Conservation (phyloP, 2,329 filamentous ascomycete species). For the Xylariaceae sp. region DNA sequence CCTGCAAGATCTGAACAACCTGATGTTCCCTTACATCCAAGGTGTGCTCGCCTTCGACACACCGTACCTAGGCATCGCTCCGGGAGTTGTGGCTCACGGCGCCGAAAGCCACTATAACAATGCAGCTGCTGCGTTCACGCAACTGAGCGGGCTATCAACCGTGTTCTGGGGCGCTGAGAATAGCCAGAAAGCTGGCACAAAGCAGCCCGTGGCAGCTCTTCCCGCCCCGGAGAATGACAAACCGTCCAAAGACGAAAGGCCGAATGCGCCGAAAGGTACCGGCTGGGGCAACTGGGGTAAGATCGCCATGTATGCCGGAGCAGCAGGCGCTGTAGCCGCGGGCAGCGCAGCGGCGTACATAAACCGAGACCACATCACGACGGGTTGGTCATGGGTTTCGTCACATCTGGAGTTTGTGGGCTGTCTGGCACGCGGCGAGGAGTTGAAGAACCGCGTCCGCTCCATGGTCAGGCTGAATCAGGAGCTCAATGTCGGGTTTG, state of each 20-base stretch:
- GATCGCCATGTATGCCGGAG: conserved; percentile 81
- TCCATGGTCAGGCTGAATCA: conserved; percentile 60
- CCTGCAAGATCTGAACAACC: conserved; percentile 43
- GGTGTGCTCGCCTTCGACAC: conserved; percentile 93
- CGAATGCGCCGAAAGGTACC: conserved; percentile 19
- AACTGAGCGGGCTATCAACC: conserved; percentile 62
- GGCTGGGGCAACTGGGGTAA: conserved; percentile 79
- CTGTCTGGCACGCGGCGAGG: conserved; percentile 78
- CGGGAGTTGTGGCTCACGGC: conserved; percentile 77
- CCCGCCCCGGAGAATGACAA: conserved; percentile 33
- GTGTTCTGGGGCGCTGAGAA: conserved; percentile 58
- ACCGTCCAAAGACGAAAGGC: conserved; percentile 15
- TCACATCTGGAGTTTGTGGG: conserved; percentile 94
- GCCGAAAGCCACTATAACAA: conserved; percentile 84
- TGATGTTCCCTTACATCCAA: conserved; percentile 93
- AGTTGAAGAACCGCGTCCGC: conserved; percentile 71
- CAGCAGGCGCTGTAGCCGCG: conserved; percentile 75
- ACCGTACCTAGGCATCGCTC: conserved; percentile 78
- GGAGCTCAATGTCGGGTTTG: conserved; percentile 70
- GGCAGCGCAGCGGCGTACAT: conserved; percentile 82
- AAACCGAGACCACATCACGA: conserved; percentile 73
- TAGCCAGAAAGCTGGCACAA: conserved; percentile 16
- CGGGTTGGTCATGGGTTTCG: conserved; percentile 76
- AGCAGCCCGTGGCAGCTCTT: conserved; percentile 36
- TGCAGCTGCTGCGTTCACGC: conserved; percentile 64